Evolutionary conservation across 306 rosid species (phyloP), one percentile per base, ranked within the genome.

Genomic region (Ochetophila trinervis): DNA sequence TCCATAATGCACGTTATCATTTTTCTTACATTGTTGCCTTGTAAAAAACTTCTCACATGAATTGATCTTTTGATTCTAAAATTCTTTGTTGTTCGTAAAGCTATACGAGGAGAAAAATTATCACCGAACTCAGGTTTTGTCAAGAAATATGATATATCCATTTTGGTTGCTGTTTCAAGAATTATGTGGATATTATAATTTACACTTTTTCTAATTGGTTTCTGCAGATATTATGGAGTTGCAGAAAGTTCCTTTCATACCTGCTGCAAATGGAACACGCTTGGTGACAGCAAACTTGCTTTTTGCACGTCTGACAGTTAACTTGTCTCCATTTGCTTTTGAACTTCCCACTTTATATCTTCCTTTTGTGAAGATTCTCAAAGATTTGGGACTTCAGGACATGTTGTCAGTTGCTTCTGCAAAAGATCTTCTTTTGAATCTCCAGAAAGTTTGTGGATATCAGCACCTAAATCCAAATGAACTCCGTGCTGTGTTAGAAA

Each of bases 261-360:
- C 98, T 75, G 95, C 85, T 62, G 98, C 98, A 75, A 89, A 92
- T 68, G 98, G 91, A 74, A 89, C 98, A 3, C 98, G 96, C 69
- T 78, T 92, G 79, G 93, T 92, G 78, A 77, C 87, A 21, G 93
- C 95, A 14, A 75, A 80, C 74, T 77, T 86, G 67, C 92, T 92
- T 52, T 92, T 85, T 80, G 95, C 89, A 24, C 96, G 85, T 40
- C 76, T 92, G 67, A 74, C 88, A 42, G 76, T 92, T 76, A 92
- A 89, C 76, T 82, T 92, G 75, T 92, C 98, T 49, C 98, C 98
- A 12, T 89, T 92, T 87, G 93, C 96, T 63, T 92, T 92, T 83
- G 96, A 92, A 78, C 96, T 92, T 68, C 96, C 96, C 45, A 23
- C 93, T 10, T 65, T 72, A 64, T 92, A 92, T 81, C 95, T 89